Evolutionary conservation across 805 yeast species (phyloP).

Genomic region (Starmerella geochares): DNA sequence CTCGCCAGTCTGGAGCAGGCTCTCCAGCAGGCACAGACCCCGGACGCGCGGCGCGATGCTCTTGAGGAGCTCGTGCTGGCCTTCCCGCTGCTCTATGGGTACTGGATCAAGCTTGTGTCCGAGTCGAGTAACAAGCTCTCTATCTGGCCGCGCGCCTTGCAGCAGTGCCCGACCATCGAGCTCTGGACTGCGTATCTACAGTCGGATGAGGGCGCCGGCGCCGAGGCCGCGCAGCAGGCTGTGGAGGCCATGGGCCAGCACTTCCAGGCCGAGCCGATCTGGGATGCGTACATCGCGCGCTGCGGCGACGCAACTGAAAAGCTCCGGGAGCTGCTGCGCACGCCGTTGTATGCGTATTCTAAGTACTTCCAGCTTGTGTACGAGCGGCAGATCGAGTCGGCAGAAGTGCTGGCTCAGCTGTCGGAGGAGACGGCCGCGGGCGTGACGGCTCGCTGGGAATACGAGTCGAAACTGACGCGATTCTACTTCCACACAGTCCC

Average conservation of each 20-base stretch:
- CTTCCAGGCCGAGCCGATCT: slow-evolving; percentile 65
- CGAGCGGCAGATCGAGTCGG: slow-evolving; percentile 3
- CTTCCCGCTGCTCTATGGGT: slow-evolving; percentile 37
- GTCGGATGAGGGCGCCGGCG: slow-evolving; percentile 29
- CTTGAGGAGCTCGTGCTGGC: slow-evolving; percentile 26
- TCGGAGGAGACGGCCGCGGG: slow-evolving; percentile 38
- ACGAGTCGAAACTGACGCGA: slow-evolving; percentile 55
- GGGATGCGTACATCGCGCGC: slow-evolving; percentile 62
- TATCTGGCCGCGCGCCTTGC: slow-evolving; percentile 20
- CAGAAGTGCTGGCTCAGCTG: slow-evolving; percentile 15
- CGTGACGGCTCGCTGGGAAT: slow-evolving; percentile 62
- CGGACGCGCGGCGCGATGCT: not conserved
- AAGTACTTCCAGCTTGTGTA: slow-evolving; percentile 48
- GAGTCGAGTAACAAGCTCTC: slow-evolving; percentile 18
- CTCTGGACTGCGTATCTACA: slow-evolving; percentile 30
- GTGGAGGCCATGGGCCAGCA: slow-evolving; percentile 49
- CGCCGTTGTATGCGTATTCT: slow-evolving; percentile 84
- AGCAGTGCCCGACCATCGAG: slow-evolving; percentile 31
- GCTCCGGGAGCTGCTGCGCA: slow-evolving; percentile 30
- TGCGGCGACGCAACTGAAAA: slow-evolving; percentile 24
- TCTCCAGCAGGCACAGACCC: not conserved
- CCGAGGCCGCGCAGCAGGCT: slow-evolving; percentile 39
- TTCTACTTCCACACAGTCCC: slow-evolving; percentile 47
- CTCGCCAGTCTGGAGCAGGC: slow-evolving; percentile 1
- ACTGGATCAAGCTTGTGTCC: slow-evolving; percentile 33